These are phyloP conservation scores for Macadamia integrifolia DNA, from an alignment of 164 flowering plant genomes.

Conservation along the genomic window DNA sequence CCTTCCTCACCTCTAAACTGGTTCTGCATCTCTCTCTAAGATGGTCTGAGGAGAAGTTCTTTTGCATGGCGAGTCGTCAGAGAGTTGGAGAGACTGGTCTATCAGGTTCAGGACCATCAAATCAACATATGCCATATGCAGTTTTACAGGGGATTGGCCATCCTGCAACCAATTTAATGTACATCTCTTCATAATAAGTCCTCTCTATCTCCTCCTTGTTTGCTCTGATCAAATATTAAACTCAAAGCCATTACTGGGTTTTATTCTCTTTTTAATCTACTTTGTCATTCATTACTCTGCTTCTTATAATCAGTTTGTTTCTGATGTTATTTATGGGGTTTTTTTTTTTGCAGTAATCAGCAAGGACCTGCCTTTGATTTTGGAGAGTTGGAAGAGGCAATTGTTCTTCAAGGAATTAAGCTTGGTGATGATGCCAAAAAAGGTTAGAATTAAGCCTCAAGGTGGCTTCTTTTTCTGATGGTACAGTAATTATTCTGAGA, in stretches of 20 bases:
- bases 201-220: background rate
- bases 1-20: background rate
- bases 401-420: conserved; percentile 70
- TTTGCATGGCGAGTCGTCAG: conserved; percentile 75
- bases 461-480: conserved; percentile 45
- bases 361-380: conserved; percentile 80
- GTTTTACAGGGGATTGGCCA: conserved; percentile 46
- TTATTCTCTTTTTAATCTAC: background rate
- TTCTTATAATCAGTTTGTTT: conserved; percentile 4
- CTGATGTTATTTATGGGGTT: conserved; percentile 10
- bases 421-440: conserved; percentile 64
- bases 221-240: background rate
- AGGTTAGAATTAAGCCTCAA: conserved; percentile 32
- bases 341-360: conserved; percentile 45
- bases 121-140: conserved; percentile 47
- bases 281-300: background rate
- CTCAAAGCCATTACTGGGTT: background rate
- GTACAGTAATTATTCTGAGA: conserved; percentile 54
- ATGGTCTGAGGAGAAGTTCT: conserved; percentile 28
- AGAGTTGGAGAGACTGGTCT: conserved; percentile 63
- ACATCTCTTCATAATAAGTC: conserved; percentile 4
- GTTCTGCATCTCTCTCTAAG: background rate
- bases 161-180: conserved; percentile 56
- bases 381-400: conserved; percentile 92
- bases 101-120: conserved; percentile 61